Base-by-base conservation (phyloP, 2,329 filamentous ascomycete species). In the Metarhizium anisopliae region DNA sequence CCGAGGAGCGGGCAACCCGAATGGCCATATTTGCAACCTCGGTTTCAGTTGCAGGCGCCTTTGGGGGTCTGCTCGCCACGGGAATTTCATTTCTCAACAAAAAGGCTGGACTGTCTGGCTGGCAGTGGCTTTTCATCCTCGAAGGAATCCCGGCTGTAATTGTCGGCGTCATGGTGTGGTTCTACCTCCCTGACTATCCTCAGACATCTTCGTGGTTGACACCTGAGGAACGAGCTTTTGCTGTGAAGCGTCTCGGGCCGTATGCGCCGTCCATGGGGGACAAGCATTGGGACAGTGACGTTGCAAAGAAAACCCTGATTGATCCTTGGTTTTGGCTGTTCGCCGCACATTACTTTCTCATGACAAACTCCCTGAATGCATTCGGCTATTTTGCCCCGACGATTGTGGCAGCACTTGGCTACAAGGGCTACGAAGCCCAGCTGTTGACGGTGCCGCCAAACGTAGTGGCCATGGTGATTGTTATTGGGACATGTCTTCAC, bases 51-150 rank as follows among this genome's bases (percentile, higher is more conserved):
- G 81, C 82, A 0, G 80, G 80, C 25, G 82, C 82, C 1, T 85
- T 86, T 64, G 80, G 80, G 52, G 82, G 82, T 8, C 71, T 86
- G 16, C 70, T 86, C 0, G 82, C 83, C 0, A 72, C 65, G 0
- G 78, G 72, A 2, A 79, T 81, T 50, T 73, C 70, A 2, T 71
- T 75, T 52, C 72, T 79, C 61, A 66, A 73, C 56, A 74, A 75
- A 1, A 68, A 75, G 13, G 73, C 69, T 4, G 76, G 76, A 0
- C 69, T 82, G 47, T 70, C 69, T 29, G 77, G 72, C 40, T 87
- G 84, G 84, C 74, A 81, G 58, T 64, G 62, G 72, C 76, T 87
- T 4, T 87, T 87, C 65, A 78, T 86, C 55, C 72, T 87, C 52
- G 74, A 72, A 56, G 63, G 72, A 16, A 63, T 68, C 20, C 55